Base-by-base conservation (phyloP, 768 basidiomycete genomes). In the Mycena crocata region DNA sequence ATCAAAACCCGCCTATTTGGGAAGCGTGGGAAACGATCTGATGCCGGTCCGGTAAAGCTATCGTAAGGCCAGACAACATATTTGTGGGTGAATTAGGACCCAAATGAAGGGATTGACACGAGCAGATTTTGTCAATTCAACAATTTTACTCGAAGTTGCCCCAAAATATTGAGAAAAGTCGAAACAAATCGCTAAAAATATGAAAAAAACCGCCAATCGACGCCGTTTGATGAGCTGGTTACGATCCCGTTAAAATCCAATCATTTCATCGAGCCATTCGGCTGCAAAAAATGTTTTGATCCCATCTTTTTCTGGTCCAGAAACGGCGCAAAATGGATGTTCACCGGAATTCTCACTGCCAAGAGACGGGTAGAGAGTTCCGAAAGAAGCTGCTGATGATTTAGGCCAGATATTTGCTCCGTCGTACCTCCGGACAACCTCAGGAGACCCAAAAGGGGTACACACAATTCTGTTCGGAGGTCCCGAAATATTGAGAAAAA, bases 1-100 rank as follows among this genome's bases (percentile, higher is more conserved):
- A 52, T 52, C 51, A 52, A 52, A 34, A 5, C 13, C 51, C 51
- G 23, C 51, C 51, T 52, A 52, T 52, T 52, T 52, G 24, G 51
- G 51, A 52, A n/a, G 51, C 32, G n/a, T 52, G 51, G 32, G 51
- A 52, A 52, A 52, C 8, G 34, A n/a, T 7, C 14, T n/a, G 34
- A 30, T 35, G 32, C 21, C 5, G 15, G 28, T 23, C n/a, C 21
- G 23, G 5, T 34, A 1, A 37, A n/a, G n/a, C 21, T 21, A 34
- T 24, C n/a, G 3, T n/a, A 13, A 10, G 32, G 24, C 32, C 14
- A 3, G 23, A 9, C 21, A 52, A 52, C 30, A 31, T 4, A 34
- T 37, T 52, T 52, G 21, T 52, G 15, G 17, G 23, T 49, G 26
- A 49, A 49, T 49, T 49, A 30, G 28, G 48, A 49, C 7, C 13